A percentile compares a stretch with the other conserved stretches of the same genome.
phyloP scores from a whole-genome alignment of 2,329 filamentous ascomycete genomes.

The Talaromyces rugulosus region DNA sequence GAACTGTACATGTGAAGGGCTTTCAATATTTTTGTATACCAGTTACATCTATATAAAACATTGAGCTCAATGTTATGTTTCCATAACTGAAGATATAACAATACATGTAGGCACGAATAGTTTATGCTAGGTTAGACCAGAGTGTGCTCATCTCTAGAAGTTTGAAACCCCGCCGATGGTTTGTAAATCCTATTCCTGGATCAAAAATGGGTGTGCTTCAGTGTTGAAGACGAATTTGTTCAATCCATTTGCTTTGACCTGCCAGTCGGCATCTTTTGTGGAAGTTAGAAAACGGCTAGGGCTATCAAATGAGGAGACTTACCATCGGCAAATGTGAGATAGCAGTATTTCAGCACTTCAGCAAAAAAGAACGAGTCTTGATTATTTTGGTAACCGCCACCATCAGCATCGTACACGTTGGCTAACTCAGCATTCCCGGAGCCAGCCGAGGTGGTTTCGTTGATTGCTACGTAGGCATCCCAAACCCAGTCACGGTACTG shows the following conservation, averaged over 20 bases:
- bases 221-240: constrained; percentile 62
- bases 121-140: too few species aligned
- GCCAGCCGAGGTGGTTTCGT: constrained; percentile 56
- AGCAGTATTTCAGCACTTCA: constrained; percentile 80
- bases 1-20: too few species aligned
- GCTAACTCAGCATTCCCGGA: constrained; percentile 63
- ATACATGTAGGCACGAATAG: too few species aligned
- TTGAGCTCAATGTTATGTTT: too few species aligned
- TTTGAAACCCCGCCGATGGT: not conserved
- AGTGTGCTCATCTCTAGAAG: not conserved
- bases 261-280: constrained; percentile 53
- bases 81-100: too few species aligned
- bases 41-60: too few species aligned
- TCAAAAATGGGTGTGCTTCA: constrained; percentile 59
- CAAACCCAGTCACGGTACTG: constrained; percentile 78
- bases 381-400: constrained; percentile 61
- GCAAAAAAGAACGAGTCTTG: constrained; percentile 88
- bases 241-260: constrained; percentile 44
- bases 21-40: too few species aligned
- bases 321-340: constrained; percentile 59
- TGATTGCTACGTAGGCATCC: constrained; percentile 69
- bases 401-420: constrained; percentile 61
- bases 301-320: constrained; percentile 5
- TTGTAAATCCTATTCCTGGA: constrained; percentile 18
- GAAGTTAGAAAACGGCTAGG: not conserved